A percentile compares a stretch with the other conserved stretches of the same genome.
phyloP scores from a whole-genome alignment of 2,329 filamentous ascomycete species.

The Trichophyton mentagrophytes region DNA sequence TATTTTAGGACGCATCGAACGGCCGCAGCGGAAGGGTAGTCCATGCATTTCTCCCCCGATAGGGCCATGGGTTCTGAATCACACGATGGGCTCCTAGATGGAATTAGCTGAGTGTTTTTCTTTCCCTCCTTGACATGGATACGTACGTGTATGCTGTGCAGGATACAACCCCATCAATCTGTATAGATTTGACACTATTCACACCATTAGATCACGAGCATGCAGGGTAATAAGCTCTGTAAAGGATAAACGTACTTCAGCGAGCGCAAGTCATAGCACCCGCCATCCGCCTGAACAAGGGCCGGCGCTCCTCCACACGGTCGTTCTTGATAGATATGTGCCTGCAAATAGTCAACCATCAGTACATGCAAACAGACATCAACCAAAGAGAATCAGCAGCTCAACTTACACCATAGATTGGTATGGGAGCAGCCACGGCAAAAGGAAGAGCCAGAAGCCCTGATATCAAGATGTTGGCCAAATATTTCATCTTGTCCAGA shows the following conservation, averaged over 20 bases:
- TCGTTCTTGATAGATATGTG: not conserved
- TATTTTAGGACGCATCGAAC: not conserved
- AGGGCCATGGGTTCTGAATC: not conserved
- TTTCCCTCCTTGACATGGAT: not conserved
- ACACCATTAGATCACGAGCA: not conserved
- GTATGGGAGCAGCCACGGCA: not conserved
- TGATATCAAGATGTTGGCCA: not conserved
- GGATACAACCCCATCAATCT: not conserved
- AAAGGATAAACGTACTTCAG: not conserved
- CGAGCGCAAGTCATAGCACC: not conserved
- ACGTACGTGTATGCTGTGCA: not conserved
- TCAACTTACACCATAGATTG: not conserved
- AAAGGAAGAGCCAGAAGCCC: not conserved
- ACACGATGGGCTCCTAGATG: not conserved
- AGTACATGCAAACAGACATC: not conserved
- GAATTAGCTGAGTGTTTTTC: not conserved
- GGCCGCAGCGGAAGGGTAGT: not conserved
- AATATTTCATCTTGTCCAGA: too few species aligned
- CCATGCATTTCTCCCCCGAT: not conserved
- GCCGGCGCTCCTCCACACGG: not conserved
- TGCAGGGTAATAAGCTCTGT: not conserved
- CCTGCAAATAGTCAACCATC: not conserved
- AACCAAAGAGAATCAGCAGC: not conserved
- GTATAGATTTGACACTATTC: not conserved
- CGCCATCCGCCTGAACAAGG: not conserved